Percentiles rank a stretch among this genome's conserved stretches.
phyloP scores from a whole-genome alignment of 2,329 filamentous ascomycete genomes.

The Graphium sp. region DNA sequence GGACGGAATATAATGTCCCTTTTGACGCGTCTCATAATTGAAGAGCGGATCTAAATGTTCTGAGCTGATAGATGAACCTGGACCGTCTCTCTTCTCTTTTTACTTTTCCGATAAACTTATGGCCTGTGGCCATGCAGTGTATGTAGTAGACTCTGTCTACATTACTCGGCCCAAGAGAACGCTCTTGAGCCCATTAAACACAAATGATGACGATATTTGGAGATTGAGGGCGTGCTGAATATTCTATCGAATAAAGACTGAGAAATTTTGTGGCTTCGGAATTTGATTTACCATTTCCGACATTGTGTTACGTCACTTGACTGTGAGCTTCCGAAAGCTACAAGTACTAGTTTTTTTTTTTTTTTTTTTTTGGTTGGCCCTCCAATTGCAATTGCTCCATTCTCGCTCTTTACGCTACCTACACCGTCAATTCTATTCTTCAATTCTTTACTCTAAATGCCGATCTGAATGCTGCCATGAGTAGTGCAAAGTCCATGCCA shows the following conservation, averaged over 20 bases:
- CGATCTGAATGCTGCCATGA: too few relatives aligned
- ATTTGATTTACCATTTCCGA: too few relatives aligned
- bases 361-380: background rate
- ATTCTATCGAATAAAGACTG: too few relatives aligned
- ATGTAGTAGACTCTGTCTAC: background rate
- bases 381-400: background rate
- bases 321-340: too few relatives aligned
- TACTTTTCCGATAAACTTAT: background rate
- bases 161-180: background rate
- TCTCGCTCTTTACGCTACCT: background rate
- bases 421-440: conserved; percentile 10
- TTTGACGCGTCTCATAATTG: too few relatives aligned
- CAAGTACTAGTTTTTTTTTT: background rate
- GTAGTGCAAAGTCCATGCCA: background rate
- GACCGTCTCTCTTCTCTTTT: background rate
- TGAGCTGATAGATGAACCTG: background rate
- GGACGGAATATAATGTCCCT: conserved; percentile 1
- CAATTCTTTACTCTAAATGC: too few relatives aligned
- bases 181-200: background rate
- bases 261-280: conserved; percentile 1
- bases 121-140: background rate
- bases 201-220: conserved; percentile 1
- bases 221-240: background rate
- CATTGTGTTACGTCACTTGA: too few relatives aligned
- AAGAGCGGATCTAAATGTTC: too few relatives aligned